Base-by-base conservation (phyloP, 768 basidiomycete genomes). In the Kwoniella europaea region DNA sequence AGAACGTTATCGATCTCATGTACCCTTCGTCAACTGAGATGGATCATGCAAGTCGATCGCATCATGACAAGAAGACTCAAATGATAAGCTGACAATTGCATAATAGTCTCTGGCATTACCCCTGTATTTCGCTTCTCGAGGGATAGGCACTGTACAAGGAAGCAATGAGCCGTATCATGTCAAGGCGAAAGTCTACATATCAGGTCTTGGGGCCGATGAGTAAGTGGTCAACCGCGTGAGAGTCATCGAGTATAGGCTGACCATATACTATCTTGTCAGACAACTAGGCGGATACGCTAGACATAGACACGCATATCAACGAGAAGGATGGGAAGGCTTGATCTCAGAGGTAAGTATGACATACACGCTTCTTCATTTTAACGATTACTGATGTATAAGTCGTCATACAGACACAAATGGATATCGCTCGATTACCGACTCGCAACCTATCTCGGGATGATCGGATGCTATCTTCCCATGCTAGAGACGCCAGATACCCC, bases 361-460 rank as follows among this genome's bases (percentile, higher is more conserved):
- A 35, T 35, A 35, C 35, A 35, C 5, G 35, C 7, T 9, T 35
- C 3, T 35, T 35, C 35, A 35, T 35, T 35, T 35, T 35, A 35
- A 35, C 35, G 35, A 35, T 35, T 35, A 35, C 35, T 35, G 35
- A 35, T 35, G 7, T 7, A 35, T 35, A 0, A 35, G 35, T 64
- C 29, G 27, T 20, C 63, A 15, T 29, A 5, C 27, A 98, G 93
- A 88, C 98, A 20, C 94, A 98, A 82, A 87, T 93, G 64, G 92
- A 98, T 76, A 87, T 97, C 42, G 89, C 91, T 79, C 90, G 93
- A 22, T 90, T 98, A 71, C 93, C 94, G 0, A 88, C 86, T 3
- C 88, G 97, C 58, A 99, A 99, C 81, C 85, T 98, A 13, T 95
- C 95, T 15, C 87, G 97, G 71, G 96, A 99, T 82, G 97, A 99